A percentile compares a stretch with the other conserved stretches of the same genome.
Conservation (phyloP, 2,329 filamentous ascomycete genomes). For the Fusarium sulawesiense region DNA sequence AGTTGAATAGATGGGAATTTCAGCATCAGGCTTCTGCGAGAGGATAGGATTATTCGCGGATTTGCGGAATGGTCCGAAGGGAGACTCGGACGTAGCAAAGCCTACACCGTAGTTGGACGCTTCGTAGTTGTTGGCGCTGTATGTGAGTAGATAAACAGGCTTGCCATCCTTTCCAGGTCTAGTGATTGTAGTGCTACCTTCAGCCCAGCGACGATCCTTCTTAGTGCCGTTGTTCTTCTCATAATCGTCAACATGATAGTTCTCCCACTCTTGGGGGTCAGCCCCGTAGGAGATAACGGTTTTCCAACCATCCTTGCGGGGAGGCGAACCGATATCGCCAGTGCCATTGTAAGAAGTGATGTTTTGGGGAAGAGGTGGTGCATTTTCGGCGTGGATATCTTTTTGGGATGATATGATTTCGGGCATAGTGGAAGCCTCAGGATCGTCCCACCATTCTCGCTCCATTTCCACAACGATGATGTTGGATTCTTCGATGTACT, state of each 20-base stretch:
- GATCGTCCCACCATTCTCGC: constrained; percentile 52
- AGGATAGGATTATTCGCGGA: constrained; percentile 49
- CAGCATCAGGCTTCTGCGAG: constrained; percentile 45
- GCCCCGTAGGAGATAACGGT: constrained; percentile 52
- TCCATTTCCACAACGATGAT: constrained; percentile 53
- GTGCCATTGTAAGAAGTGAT: constrained; percentile 52
- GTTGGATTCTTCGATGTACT: constrained; percentile 54
- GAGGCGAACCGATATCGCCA: constrained; percentile 49
- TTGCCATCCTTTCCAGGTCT: constrained; percentile 39
- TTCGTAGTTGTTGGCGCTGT: constrained; percentile 51
- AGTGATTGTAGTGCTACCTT: constrained; percentile 50
- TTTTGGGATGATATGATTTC: constrained; percentile 47
- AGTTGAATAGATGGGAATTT: constrained; percentile 49
- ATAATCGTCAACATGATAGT: constrained; percentile 52
- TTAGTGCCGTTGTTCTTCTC: constrained; percentile 49
- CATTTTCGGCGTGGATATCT: constrained; percentile 46
- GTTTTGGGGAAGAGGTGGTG: constrained; percentile 43
- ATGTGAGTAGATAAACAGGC: constrained; percentile 45
- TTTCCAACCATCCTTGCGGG: constrained; percentile 52
- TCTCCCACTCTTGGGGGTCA: constrained; percentile 52
- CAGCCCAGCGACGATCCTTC: constrained; percentile 53
- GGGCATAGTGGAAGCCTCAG: constrained; percentile 50
- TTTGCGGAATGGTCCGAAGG: constrained; percentile 50
- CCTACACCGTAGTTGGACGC: constrained; percentile 54
- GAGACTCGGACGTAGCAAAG: constrained; percentile 49